These are phyloP conservation scores for Neobulgaria alba DNA, from an alignment of 2,329 filamentous ascomycete genomes.

Conservation along the genomic window DNA sequence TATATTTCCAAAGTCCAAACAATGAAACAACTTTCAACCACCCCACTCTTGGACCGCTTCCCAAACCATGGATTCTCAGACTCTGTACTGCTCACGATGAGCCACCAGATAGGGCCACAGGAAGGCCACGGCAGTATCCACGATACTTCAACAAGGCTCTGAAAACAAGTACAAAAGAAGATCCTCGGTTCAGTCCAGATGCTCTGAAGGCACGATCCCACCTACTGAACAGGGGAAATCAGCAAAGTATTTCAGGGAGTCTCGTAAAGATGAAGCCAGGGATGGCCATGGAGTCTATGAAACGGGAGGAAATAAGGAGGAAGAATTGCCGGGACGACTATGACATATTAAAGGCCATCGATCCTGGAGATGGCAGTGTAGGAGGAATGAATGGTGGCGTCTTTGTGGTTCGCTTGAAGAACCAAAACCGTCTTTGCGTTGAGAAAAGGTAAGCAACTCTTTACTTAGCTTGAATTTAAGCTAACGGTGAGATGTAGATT, in stretches of 20 bases:
- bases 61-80: constrained; percentile 13
- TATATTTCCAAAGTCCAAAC: constrained; percentile 1
- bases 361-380: constrained; percentile 14
- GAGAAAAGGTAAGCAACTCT: constrained; percentile 9
- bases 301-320: constrained; percentile 5
- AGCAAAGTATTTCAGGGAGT: neutral
- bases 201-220: neutral
- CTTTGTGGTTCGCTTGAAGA: constrained; percentile 17
- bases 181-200: constrained; percentile 8
- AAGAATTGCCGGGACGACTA: constrained; percentile 13
- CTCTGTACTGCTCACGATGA: neutral
- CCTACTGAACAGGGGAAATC: constrained; percentile 4
- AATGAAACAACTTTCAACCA: constrained; percentile 6
- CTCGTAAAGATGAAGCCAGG: neutral
- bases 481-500: constrained; percentile 2
- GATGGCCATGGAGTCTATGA: constrained; percentile 2
- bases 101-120: neutral
- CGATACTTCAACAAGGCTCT: constrained; percentile 14
- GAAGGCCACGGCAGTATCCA: neutral
- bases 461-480: neutral
- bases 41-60: constrained; percentile 14
- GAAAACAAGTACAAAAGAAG: neutral
- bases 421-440: constrained; percentile 2
- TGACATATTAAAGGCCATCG: constrained; percentile 20
- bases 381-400: constrained; percentile 26